Base-by-base conservation (phyloP, 1,139 yeast genomes). In the Diutina catenulata region DNA sequence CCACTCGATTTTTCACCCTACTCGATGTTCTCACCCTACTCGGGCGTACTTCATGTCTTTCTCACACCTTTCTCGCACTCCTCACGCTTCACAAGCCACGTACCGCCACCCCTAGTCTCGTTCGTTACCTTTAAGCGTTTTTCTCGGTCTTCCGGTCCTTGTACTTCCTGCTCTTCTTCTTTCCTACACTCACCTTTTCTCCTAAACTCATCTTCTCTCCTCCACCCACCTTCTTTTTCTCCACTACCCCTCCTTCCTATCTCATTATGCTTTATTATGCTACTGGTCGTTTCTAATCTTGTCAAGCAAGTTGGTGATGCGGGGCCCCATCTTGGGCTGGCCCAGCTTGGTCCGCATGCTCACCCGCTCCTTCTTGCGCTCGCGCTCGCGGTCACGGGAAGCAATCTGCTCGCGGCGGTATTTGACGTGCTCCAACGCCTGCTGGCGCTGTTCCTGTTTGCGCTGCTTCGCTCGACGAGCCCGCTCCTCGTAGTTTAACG, bases 281-380 rank as follows among this genome's bases (percentile, higher is more conserved):
- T 27, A 6, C 13, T 15, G 5, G 13, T 33, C 36, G 13, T 62
- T 64, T 49, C 72, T 74, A 44, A 88, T 83, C 56, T 86, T 84
- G 41, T 82, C 94, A 40, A 88, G 64, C 33, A 88, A 62, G 47
- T 77, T 74, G 42, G 76, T 80, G 42, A 88, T 84, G 53, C 94
- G 71, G 8, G 95, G 93, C 0, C 86, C 95, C 94, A 88, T 84
- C 37, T 74, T 57, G 2, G 96, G 96, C 55, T 88, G 97, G 1
- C 97, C 96, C 5, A 66, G 56, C 45, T 66, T 66, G 1, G 95
- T 87, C 42, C 65, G 76, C 45, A 80, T 70, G 2, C 75, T 59
- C 9, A 80, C 47, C 27, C 59, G 61, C 41, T 70, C 71, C 44
- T 74, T 70, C 49, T 70, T 70, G 38, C 57, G 55, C 41, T 67